Percentiles rank a stretch among this genome's conserved stretches.
Conservation (phyloP, 148 eudicot species). For the Vaccinium darrowii region DNA sequence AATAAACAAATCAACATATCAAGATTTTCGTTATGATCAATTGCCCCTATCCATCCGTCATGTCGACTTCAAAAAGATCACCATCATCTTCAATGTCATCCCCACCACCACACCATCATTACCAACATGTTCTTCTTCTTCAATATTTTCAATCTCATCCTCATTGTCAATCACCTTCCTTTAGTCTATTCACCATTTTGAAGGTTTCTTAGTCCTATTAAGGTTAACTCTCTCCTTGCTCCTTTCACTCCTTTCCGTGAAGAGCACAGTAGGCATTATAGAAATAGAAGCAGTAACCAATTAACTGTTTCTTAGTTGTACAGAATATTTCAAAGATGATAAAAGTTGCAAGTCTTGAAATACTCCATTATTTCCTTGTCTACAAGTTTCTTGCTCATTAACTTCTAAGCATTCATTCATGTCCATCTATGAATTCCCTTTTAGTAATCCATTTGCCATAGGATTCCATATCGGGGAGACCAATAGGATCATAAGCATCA, state of each 20-base stretch:
- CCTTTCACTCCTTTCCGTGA: no score
- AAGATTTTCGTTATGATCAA: no score
- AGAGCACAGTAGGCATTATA: no score
- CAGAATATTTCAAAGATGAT: neutral
- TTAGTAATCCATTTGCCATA: neutral
- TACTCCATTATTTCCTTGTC: neutral
- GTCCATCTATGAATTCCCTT: neutral
- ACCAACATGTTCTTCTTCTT: neutral
- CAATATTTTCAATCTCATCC: neutral
- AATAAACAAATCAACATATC: no score
- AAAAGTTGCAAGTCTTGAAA: neutral
- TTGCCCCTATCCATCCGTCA: neutral
- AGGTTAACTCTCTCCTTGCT: no score
- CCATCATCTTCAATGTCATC: neutral
- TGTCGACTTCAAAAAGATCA: neutral
- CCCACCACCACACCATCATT: neutral
- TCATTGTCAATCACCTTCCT: neutral
- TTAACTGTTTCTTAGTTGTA: neutral
- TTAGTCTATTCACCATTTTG: neutral
- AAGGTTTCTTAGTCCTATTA: neutral
- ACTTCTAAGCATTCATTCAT: neutral
- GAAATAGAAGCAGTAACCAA: neutral
- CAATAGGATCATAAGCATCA: neutral
- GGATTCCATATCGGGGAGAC: neutral
- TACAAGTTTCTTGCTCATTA: neutral